These are phyloP conservation scores for Setomelanomma holmii DNA, from an alignment of 2,329 filamentous ascomycete species.

Conservation along the genomic window DNA sequence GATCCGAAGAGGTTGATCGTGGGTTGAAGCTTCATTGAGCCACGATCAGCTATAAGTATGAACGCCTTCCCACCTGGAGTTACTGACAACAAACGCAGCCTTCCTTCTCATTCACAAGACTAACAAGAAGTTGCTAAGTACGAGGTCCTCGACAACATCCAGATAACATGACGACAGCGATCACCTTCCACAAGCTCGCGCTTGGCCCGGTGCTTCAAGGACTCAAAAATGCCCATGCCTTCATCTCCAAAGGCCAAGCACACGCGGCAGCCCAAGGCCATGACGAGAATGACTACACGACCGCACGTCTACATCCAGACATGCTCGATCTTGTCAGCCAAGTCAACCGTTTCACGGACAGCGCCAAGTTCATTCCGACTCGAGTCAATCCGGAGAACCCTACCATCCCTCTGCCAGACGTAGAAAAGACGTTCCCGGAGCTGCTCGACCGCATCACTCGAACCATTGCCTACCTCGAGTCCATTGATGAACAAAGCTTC, in stretches of 20 bases:
- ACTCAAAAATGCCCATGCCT: conserved; percentile 51
- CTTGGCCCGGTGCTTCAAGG: conserved; percentile 53
- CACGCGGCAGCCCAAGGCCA: conserved; percentile 50
- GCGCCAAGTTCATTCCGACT: conserved; percentile 49
- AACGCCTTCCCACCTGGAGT: background rate
- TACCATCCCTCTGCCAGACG: conserved; percentile 46
- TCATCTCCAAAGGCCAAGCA: conserved; percentile 55
- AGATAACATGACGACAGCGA: conserved; percentile 16
- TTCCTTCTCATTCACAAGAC: background rate
- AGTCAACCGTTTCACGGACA: conserved; percentile 54
- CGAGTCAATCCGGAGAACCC: conserved; percentile 49
- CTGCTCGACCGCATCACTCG: conserved; percentile 57
- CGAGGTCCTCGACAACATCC: too few species aligned
- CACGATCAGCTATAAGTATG: background rate
- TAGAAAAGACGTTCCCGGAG: conserved; percentile 58
- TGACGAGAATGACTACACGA: conserved; percentile 46
- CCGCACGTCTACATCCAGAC: conserved; percentile 55
- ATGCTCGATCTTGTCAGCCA: conserved; percentile 61
- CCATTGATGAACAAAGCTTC: conserved; percentile 51
- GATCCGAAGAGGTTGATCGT: background rate
- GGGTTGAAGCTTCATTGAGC: background rate
- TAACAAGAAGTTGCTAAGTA: too few species aligned
- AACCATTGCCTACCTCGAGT: conserved; percentile 57
- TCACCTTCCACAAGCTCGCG: conserved; percentile 43
- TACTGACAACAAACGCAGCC: background rate